A percentile compares a stretch with the other conserved stretches of the same genome.
Conservation (phyloP, 176 grass and related monocot species). For the Puccinellia tenuiflora region DNA sequence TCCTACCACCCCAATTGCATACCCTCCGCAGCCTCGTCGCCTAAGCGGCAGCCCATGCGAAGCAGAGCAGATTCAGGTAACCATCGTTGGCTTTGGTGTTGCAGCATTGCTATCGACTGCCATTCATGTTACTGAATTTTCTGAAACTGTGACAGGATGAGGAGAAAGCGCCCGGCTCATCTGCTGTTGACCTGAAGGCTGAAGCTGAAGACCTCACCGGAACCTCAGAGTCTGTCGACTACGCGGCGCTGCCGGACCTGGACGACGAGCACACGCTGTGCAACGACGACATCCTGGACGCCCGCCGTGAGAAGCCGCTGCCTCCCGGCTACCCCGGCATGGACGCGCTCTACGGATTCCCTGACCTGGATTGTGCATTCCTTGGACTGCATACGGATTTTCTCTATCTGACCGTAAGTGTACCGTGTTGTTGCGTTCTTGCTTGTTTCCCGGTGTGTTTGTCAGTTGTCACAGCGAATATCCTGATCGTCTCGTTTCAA, state of each 20-base stretch:
- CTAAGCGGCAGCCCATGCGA: slow-evolving; percentile 22
- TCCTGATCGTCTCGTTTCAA: too few species aligned
- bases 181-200: too few species aligned
- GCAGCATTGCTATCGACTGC: too few species aligned
- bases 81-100: too few species aligned
- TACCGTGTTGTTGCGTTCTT: not conserved
- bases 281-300: not conserved
- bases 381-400: not conserved
- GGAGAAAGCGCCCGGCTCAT: slow-evolving; percentile 4
- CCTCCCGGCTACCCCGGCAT: not conserved
- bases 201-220: too few species aligned
- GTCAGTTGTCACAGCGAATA: not conserved
- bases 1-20: slow-evolving; percentile 51
- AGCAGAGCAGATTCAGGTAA: slow-evolving; percentile 51
- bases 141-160: slow-evolving; percentile 5
- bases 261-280: slow-evolving; percentile 23
- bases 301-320: not conserved
- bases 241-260: not conserved
- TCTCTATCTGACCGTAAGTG: slow-evolving; percentile 40
- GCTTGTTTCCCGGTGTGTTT: not conserved
- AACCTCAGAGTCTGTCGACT: slow-evolving; percentile 21
- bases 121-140: too few species aligned
- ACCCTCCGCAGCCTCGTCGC: slow-evolving; percentile 36
- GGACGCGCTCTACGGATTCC: not conserved
- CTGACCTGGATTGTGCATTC: not conserved